Conservation (phyloP, 1,139 yeast species). For the Casaregolazyma suthepensis region DNA sequence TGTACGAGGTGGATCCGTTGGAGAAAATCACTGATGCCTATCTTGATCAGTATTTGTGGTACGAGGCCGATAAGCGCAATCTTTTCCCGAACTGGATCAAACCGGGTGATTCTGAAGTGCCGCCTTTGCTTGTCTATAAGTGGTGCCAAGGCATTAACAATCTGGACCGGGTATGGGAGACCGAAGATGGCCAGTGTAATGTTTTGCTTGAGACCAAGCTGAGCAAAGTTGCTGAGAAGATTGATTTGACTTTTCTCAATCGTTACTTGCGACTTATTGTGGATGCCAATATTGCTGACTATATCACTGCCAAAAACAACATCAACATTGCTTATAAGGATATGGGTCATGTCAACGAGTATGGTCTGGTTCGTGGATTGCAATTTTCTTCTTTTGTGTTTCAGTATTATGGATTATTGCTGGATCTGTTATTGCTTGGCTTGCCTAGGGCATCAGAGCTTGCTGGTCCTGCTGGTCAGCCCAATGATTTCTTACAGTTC, state of each 20-base stretch:
- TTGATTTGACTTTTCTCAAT: conserved; percentile 82
- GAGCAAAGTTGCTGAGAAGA: conserved; percentile 68
- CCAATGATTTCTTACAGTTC: conserved; percentile 75
- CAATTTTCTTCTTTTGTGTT: conserved; percentile 86
- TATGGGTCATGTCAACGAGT: conserved; percentile 88
- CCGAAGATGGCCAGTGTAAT: conserved; percentile 64
- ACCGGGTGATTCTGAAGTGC: conserved; percentile 90
- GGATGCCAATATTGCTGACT: conserved; percentile 92
- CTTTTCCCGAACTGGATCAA: conserved; percentile 95
- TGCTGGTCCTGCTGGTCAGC: conserved; percentile 66
- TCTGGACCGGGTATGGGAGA: conserved; percentile 71
- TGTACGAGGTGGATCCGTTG: conserved; percentile 79
- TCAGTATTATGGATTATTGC: conserved; percentile 82
- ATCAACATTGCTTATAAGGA: conserved; percentile 80
- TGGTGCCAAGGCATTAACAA: conserved; percentile 96
- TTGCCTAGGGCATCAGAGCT: conserved; percentile 79
- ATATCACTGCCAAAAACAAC: conserved; percentile 88
- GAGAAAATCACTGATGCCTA: conserved; percentile 97
- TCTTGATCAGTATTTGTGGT: conserved; percentile 92
- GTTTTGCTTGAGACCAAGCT: conserved; percentile 80
- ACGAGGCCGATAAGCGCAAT: conserved; percentile 82
- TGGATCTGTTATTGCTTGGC: conserved; percentile 80
- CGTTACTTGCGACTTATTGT: conserved; percentile 72
- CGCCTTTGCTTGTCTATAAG: conserved; percentile 84
- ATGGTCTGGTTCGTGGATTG: conserved; percentile 81